phyloP scores from a whole-genome alignment of 2,329 filamentous ascomycete genomes.

The Stachybotrys elegans region DNA sequence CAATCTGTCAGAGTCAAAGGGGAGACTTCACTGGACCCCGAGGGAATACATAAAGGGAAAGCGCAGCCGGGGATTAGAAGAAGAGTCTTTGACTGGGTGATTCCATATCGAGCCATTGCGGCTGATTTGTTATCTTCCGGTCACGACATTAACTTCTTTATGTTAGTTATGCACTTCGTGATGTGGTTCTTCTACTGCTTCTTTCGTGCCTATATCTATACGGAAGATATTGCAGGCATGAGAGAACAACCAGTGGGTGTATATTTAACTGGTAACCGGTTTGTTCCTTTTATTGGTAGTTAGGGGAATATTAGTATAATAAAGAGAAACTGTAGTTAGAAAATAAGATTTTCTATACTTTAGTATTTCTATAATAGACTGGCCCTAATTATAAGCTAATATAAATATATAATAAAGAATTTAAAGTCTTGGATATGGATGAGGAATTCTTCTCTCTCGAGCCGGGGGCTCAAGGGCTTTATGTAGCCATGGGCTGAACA shows the following conservation, averaged over 20 bases:
- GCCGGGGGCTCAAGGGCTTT: no score
- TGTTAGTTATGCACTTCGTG: background rate
- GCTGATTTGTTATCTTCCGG: background rate
- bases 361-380: no score
- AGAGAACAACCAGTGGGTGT: constrained; percentile 4
- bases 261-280: constrained; percentile 6
- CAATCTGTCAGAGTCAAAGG: no score
- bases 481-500: no score
- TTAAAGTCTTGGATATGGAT: no score
- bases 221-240: constrained; percentile 6
- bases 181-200: background rate
- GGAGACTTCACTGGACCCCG: background rate
- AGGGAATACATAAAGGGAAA: background rate
- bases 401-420: no score
- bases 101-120: background rate
- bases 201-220: constrained; percentile 6
- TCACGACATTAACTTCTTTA: background rate
- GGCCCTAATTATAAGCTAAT: no score
- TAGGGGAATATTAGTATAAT: no score
- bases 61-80: background rate
- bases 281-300: constrained; percentile 4
- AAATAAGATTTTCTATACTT: no score
- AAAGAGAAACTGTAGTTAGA: no score
- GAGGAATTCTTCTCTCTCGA: no score
- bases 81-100: background rate